Evolutionary conservation across 1,139 yeast genomes (phyloP).

Genomic region (Nadsonia commutata): DNA sequence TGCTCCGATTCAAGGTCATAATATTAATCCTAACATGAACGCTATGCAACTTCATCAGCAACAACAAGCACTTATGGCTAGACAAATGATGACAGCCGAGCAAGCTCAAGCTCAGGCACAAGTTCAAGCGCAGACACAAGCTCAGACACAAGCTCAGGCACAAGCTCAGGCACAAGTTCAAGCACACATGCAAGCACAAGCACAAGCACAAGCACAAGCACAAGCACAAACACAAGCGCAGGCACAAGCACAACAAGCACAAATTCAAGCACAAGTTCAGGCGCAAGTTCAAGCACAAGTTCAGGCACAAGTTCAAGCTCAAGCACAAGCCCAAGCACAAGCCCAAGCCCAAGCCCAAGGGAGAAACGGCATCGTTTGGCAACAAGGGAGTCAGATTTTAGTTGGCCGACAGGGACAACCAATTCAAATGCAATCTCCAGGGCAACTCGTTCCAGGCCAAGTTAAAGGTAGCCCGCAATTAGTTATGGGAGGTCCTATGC

Average conservation of each 20-base stretch:
- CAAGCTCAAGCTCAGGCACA: constrained; percentile 6
- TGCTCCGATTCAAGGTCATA: constrained; percentile 7
- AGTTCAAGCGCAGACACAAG: constrained; percentile 2
- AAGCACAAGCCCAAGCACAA: constrained; percentile 4
- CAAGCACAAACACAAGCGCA: constrained; percentile 2
- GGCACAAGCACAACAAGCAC: constrained; percentile 2
- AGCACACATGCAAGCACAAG: not conserved
- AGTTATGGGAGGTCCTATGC: constrained; percentile 12
- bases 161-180: not conserved
- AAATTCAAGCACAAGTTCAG: not conserved
- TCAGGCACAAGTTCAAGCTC: constrained; percentile 3
- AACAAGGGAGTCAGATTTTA: constrained; percentile 2
- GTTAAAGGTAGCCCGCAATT: not conserved
- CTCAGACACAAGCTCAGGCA: constrained; percentile 2
- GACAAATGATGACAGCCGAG: not conserved
- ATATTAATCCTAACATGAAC: constrained; percentile 7
- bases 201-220: not conserved
- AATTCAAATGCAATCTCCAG: constrained; percentile 5
- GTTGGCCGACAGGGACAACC: no score
- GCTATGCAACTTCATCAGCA: constrained; percentile 8
- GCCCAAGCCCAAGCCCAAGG: constrained; percentile 6
- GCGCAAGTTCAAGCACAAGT: not conserved
- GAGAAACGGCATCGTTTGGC: not conserved
- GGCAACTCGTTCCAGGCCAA: constrained; percentile 4
- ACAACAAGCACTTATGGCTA: constrained; percentile 3